Evolutionary conservation across 2,329 filamentous ascomycete genomes (phyloP).

Genomic region (Thielaviopsis musarum): DNA sequence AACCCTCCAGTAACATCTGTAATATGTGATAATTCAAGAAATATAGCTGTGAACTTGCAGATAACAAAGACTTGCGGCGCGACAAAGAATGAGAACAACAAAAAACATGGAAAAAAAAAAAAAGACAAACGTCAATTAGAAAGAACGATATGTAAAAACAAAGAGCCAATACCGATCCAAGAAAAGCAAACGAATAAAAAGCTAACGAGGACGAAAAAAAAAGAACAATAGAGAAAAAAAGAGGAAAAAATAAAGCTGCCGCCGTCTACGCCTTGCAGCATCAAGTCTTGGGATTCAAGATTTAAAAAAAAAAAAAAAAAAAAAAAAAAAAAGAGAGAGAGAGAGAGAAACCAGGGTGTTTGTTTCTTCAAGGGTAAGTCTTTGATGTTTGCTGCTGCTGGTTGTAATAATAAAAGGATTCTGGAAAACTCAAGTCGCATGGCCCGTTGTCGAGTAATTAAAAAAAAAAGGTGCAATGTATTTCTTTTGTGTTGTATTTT

Average conservation of each 20-base stretch:
- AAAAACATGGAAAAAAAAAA: not conserved
- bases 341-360: no score
- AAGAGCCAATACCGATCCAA: not conserved
- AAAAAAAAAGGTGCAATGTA: not conserved
- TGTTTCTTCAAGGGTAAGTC: no score
- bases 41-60: no score
- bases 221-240: not conserved
- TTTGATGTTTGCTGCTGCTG: no score
- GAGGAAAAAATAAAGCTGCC: not conserved
- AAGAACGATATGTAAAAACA: not conserved
- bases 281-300: not conserved
- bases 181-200: not conserved
- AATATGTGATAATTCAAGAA: not conserved
- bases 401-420: no score
- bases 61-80: not conserved
- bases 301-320: not conserved
- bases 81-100: not conserved
- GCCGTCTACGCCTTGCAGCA: not conserved
- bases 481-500: not conserved
- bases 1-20: not conserved
- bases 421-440: no score
- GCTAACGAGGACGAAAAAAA: conserved; percentile 3
- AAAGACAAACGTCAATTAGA: not conserved
- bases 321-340: not conserved
- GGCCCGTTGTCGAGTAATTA: no score